Percentiles rank a stretch among this genome's conserved stretches.
These are phyloP conservation scores for Verticillium isaacii DNA, from an alignment of 2,329 filamentous ascomycete genomes.

Conservation along the genomic window DNA sequence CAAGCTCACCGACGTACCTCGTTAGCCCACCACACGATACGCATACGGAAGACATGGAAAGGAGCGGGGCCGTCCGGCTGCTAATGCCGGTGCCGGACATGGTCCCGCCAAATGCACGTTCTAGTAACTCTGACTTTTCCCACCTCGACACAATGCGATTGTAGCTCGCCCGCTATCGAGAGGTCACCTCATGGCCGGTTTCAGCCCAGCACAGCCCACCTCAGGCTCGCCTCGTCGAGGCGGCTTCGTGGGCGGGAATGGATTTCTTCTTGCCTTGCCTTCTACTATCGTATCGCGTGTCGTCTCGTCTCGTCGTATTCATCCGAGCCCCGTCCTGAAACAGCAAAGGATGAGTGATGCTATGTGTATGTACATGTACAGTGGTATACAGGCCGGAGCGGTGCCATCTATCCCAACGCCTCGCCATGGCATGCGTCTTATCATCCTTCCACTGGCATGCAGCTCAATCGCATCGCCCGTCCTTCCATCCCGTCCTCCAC, in stretches of 20 bases:
- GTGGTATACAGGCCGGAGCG: not conserved
- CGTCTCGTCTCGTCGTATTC: not conserved
- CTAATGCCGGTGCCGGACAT: not conserved
- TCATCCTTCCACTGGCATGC: not conserved
- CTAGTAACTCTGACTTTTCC: not conserved
- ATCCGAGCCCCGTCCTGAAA: not conserved
- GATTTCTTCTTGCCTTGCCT: not conserved
- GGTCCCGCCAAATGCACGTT: not conserved
- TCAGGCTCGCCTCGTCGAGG: too few relatives aligned
- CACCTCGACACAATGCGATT: not conserved
- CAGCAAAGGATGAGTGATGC: not conserved
- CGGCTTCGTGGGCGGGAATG: not conserved
- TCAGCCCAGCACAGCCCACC: too few relatives aligned
- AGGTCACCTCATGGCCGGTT: too few relatives aligned
- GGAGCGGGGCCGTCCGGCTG: not conserved
- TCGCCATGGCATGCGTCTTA: not conserved
- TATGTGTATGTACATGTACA: not conserved
- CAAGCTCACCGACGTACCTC: not conserved
- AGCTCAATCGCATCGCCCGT: slow-evolving; percentile 54
- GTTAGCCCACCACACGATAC: not conserved
- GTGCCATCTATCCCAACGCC: not conserved
- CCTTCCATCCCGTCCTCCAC: slow-evolving; percentile 87
- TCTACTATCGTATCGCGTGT: not conserved
- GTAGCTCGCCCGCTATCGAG: too few relatives aligned
- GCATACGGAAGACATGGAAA: not conserved